Conservation (phyloP, 208 protist species). For the Borovskyia barvae region DNA sequence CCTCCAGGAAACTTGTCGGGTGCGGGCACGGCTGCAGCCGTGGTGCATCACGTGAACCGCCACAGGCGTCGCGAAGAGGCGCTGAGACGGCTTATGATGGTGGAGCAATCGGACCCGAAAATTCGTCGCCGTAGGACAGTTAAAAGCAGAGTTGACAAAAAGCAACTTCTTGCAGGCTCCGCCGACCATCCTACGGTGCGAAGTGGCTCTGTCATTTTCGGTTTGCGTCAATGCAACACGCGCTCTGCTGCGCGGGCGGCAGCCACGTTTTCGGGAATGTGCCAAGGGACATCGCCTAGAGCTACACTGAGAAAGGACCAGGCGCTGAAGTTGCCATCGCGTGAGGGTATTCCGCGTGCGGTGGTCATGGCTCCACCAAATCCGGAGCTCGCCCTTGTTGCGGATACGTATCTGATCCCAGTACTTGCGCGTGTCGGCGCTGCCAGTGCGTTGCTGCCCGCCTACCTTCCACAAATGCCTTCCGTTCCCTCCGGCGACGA, state of each 20-base stretch:
- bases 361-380: neutral
- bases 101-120: constrained; percentile 12
- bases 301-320: too few relatives aligned
- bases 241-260: neutral
- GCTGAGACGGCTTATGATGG: constrained; percentile 25
- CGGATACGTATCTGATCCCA: constrained; percentile 17
- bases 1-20: neutral
- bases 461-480: too few relatives aligned
- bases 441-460: neutral
- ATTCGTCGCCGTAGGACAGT: neutral
- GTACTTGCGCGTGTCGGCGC: constrained; percentile 4
- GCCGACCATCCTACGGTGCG: neutral
- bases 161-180: constrained; percentile 3
- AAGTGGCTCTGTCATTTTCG: neutral
- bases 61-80: constrained; percentile 42
- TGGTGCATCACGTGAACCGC: constrained; percentile 50
- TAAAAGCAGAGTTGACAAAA: neutral
- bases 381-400: constrained; percentile 1
- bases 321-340: too few relatives aligned
- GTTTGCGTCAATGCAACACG: constrained; percentile 1
- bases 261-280: too few relatives aligned
- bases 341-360: too few relatives aligned
- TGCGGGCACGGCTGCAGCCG: constrained; percentile 11
- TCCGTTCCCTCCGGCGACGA: neutral
- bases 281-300: too few relatives aligned